Evolutionary conservation across 208 protist species (phyloP).

Genomic region (Tritrichomonas foetus): DNA sequence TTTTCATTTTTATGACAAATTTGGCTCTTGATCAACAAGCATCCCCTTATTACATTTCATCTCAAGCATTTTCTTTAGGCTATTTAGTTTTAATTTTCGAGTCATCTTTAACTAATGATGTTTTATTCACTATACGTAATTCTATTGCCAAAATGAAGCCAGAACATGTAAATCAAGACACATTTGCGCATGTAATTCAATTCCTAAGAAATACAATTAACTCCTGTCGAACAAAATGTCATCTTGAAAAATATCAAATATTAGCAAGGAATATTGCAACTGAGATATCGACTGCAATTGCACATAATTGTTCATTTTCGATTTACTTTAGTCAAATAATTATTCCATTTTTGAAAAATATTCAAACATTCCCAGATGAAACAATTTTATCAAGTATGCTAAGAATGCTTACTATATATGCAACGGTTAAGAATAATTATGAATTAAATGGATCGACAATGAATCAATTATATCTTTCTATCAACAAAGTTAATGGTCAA

Average conservation of each 20-base stretch:
- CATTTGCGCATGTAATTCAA: not conserved
- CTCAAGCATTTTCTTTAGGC: not conserved
- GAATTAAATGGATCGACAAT: not conserved
- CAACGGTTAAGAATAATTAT: not conserved
- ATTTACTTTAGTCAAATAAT: not conserved
- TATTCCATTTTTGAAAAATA: not conserved
- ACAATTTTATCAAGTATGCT: not conserved
- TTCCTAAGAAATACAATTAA: not conserved
- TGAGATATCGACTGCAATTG: not conserved
- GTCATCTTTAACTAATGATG: not conserved
- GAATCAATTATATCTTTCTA: not conserved
- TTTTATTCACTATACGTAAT: not conserved
- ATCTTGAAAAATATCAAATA: not conserved
- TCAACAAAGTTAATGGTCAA: not conserved
- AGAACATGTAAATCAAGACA: not conserved
- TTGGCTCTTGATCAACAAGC: not conserved
- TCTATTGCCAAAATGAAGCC: not conserved
- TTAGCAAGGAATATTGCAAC: not conserved
- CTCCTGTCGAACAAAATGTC: not conserved
- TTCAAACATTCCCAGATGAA: not conserved
- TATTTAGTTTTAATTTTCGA: not conserved
- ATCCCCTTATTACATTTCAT: not conserved
- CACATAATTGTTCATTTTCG: not conserved
- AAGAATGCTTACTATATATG: not conserved
- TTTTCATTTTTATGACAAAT: not conserved